Evolutionary conservation across 2,329 filamentous ascomycete genomes (phyloP), one percentile per base, ranked within the genome.

Genomic region (Alternaria burnsii): DNA sequence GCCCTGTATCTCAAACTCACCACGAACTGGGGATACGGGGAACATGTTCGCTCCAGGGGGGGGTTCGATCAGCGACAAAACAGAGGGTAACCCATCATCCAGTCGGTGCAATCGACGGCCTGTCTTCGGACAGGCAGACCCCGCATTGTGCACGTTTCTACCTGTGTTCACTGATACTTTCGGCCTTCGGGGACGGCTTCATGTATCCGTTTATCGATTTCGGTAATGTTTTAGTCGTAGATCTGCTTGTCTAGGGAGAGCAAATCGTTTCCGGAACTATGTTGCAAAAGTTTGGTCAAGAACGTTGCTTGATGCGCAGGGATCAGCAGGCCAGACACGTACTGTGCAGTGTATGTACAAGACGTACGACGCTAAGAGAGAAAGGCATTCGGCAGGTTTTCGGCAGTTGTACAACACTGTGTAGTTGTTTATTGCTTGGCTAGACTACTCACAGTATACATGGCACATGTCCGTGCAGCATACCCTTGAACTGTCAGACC

Each of bases 81-180:
- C 20, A 14, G 46, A 50, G 32, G 20, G 32, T 12, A 50, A n/a
- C 20, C 46, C 30, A 36, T 38, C 32, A 24, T 50, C 32, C 46
- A 36, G 46, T 38, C 46, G 46, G 46, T 50, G 46, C 16, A 50
- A 50, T 38, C 32, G 9, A 50, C 46, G 46, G 46, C 46, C 34
- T 50, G 30, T 50, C 46, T 50, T 50, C 46, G 46, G 46, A 36
- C 46, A n/a, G 32, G 20, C 32, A 36, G 18, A 24, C 46, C 30
- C 46, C 32, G 22, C 46, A 36, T 34, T 36, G 32, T 20, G 46
- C 32, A 36, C 46, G 30, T 26, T 50, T 50, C 11, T 26, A 12
- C 30, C 32, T 16, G 20, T 38, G 30, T 34, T 22, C 20, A 34
- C 46, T 48, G 30, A 34, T 22, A 48, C 46, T 48, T 48, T 48